Evolutionary conservation across 495 filamentous ascomycete genomes (phyloP), one percentile per base, ranked within the genome.

Genomic region (Penicillium flavigenum): DNA sequence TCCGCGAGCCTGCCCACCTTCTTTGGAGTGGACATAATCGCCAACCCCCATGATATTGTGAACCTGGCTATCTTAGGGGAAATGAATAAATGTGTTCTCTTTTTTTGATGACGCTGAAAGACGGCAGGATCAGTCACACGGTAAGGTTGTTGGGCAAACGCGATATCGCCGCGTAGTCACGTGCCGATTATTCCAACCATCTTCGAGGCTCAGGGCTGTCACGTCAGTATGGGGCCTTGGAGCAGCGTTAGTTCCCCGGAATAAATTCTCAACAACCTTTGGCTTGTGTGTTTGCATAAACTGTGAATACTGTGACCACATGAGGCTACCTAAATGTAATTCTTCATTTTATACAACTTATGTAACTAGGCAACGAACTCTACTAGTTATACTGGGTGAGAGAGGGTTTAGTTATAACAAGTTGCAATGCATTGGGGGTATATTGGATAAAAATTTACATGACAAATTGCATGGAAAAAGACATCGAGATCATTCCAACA

Each of bases 21-120:
- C 72, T 57, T 68, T 77, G 41, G 73, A 72, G 56, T 75, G 74
- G 60, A 78, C 61, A 64, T 73, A 78, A 53, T 78, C 73, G 46
- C 76, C 76, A 49, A 78, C 76, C 16, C 73, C 74, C 76, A 78
- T 78, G 46, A 42, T 59, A 19, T 29, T 20, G 42, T 11, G n/a
- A 4, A 45, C 11, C n/a, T 34, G 0, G n/a, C 43, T 48, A 19
- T 26, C 31, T 16, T 0, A 31, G 36, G 31, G 29, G 19, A 19
- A 24, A 49, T 49, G 17, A 29, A 38, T 3, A 16, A 42, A 11
- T 17, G 29, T 34, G 8, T n/a, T 39, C 4, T 34, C 5, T 32
- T 39, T 32, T 22, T 19, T 45, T 26, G 22, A 29, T 19, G 22
- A 44, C 29, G 51, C 50, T 20, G 53, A 52, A 51, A 49, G 24